These are phyloP conservation scores for Ormosia emarginata DNA, from an alignment of 306 rosid species.

Conservation along the genomic window DNA sequence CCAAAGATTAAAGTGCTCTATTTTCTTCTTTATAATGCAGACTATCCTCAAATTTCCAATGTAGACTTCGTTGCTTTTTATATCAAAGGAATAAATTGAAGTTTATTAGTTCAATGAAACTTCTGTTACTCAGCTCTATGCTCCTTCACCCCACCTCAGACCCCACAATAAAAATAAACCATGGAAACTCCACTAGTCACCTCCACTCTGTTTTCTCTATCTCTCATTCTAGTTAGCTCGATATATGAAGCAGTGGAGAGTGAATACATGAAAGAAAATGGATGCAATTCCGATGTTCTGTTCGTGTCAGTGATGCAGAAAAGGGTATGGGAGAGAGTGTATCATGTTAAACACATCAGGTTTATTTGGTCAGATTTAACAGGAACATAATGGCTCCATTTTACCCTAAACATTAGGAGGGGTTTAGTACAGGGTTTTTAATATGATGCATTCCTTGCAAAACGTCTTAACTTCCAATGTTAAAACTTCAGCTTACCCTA, in stretches of 20 bases:
- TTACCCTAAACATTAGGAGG: neutral
- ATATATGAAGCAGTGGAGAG: neutral
- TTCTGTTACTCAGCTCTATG: neutral
- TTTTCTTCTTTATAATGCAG: neutral
- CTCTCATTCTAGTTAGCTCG: neutral
- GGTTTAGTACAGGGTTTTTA: neutral
- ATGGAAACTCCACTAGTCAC: neutral
- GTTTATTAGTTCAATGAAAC: neutral
- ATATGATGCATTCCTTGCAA: neutral
- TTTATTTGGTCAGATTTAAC: neutral
- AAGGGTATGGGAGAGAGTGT: neutral
- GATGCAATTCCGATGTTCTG: neutral
- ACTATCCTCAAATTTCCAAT: neutral
- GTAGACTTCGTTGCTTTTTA: neutral
- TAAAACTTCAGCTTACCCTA: neutral
- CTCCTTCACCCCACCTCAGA: conserved; percentile 3
- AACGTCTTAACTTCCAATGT: neutral
- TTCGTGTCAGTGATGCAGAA: neutral
- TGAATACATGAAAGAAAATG: neutral
- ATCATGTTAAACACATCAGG: neutral
- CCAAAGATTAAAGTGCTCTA: neutral
- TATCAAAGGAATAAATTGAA: neutral
- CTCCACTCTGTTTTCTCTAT: neutral
- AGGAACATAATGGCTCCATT: neutral
- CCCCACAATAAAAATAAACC: neutral